Conservation (phyloP, 2,329 filamentous ascomycete species). For the Penicillium sp. region DNA sequence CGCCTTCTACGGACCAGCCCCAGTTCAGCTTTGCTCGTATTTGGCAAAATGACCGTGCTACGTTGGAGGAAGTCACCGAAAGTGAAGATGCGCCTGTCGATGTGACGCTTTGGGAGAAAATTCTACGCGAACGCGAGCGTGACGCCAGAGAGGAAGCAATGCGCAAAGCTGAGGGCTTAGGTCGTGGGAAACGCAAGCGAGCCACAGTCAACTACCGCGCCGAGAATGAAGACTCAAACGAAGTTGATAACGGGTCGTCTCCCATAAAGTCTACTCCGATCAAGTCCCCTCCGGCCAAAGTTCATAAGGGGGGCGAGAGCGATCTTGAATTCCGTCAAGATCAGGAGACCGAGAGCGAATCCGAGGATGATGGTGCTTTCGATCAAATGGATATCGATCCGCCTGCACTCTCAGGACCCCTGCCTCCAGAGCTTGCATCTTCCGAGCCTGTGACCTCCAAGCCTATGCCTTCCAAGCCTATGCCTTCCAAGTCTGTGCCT, state of each 20-base stretch:
- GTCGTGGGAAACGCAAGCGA: slow-evolving; percentile 73
- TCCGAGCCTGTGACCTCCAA: too few species aligned
- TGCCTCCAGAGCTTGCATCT: too few species aligned
- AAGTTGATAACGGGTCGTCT: slow-evolving; percentile 6
- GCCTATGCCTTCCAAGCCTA: too few species aligned
- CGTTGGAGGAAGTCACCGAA: slow-evolving; percentile 54
- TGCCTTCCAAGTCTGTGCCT: too few species aligned
- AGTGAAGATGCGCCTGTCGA: slow-evolving; percentile 52
- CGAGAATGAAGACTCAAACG: slow-evolving; percentile 6
- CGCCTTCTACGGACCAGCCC: slow-evolving; percentile 54
- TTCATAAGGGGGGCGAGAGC: slow-evolving; percentile 18
- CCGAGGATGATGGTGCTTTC: too few species aligned
- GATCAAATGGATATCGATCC: too few species aligned
- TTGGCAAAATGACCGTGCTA: slow-evolving; percentile 76
- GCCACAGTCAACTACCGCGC: slow-evolving; percentile 42
- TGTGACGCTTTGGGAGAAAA: slow-evolving; percentile 79
- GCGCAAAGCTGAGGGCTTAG: slow-evolving; percentile 65
- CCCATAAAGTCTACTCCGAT: slow-evolving; percentile 15
- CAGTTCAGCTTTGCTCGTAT: slow-evolving; percentile 87
- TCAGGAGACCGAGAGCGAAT: slow-evolving; percentile 21
- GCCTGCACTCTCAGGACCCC: too few species aligned
- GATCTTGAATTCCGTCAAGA: slow-evolving; percentile 28
- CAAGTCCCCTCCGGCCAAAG: slow-evolving; percentile 28
- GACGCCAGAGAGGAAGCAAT: slow-evolving; percentile 68
- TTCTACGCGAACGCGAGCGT: slow-evolving; percentile 74